A percentile compares a stretch with the other conserved stretches of the same genome.
phyloP scores from a whole-genome alignment of 371 early-diverging fungal species.

The Mucor sp. region DNA sequence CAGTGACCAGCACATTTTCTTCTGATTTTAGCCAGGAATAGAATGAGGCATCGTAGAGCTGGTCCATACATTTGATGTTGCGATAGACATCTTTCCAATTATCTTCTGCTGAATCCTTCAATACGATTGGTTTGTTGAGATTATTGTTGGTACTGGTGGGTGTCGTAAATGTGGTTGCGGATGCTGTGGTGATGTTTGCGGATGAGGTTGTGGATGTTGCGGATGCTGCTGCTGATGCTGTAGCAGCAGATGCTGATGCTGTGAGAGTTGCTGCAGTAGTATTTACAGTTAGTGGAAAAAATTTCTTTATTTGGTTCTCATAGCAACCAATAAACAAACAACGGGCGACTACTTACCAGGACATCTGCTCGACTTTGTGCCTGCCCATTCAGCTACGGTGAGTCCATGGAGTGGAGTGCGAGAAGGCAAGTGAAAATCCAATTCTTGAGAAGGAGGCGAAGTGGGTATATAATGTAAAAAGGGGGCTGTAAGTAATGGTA shows the following conservation, averaged over 20 bases:
- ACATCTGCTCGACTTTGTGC: slow-evolving; percentile 16
- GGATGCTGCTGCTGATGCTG: not conserved
- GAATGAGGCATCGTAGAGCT: slow-evolving; percentile 73
- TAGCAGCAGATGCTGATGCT: not conserved
- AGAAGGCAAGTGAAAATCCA: slow-evolving; percentile 38
- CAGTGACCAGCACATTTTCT: slow-evolving; percentile 70
- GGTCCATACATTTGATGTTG: slow-evolving; percentile 73
- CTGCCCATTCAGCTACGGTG: slow-evolving; percentile 42
- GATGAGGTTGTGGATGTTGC: not conserved
- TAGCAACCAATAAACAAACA: slow-evolving; percentile 2
- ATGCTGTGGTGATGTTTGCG: not conserved
- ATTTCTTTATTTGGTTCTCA: slow-evolving; percentile 2
- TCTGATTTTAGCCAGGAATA: slow-evolving; percentile 73
- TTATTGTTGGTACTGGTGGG: not conserved
- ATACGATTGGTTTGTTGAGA: slow-evolving; percentile 10
- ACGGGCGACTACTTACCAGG: not conserved
- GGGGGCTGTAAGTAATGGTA: slow-evolving; percentile 27
- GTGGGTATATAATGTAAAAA: slow-evolving; percentile 35
- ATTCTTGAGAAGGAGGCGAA: slow-evolving; percentile 29
- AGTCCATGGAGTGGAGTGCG: slow-evolving; percentile 33
- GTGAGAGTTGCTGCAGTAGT: not conserved
- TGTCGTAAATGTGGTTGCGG: not conserved
- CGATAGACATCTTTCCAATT: slow-evolving; percentile 68
- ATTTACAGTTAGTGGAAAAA: slow-evolving; percentile 1
- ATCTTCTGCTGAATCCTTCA: slow-evolving; percentile 14